Evolutionary conservation across 352 stramenopile genomes (phyloP), one percentile per base, ranked within the genome.

Genomic region (Pythium graminicola): DNA sequence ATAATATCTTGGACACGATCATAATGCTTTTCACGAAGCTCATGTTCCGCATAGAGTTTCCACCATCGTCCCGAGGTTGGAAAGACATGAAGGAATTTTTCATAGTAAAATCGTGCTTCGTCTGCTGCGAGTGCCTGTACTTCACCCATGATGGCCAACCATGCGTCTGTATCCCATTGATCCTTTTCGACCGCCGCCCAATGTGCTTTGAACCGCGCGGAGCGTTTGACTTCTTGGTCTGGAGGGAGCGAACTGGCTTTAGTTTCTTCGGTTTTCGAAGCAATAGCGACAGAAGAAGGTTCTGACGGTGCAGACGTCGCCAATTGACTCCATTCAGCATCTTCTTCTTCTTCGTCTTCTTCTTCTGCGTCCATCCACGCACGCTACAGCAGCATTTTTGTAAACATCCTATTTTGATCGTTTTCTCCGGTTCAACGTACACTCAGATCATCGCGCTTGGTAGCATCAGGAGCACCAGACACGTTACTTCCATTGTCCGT

Each of bases 1-100:
- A 95, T 89, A 60, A 95, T 89, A 49, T 84, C 78, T 51, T 91
- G 84, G 19, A 93, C 84, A 47, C 81, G 81, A 43, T 92, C 78
- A 45, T 91, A 91, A 39, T 95, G 64, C 51, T 92, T 89, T 45
- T 91, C 82, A 14, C 75, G 71, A 38, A 93, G 57, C 55, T 95
- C 84, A 54, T 95, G 84, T 60, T 93, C 84, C 2, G 84, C 81
- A 31, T 84, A 92, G 29, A 89, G 67, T 44, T 89, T 91, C 84
- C 84, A 95, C 81, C 82, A 93, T 35, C 77, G 79, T 3, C 82
- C 84, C 19, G 81, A 86, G 9, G 83, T 89, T 4, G 83, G 77
- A 53, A 79, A 94, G 26, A 70, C 66, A 33, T 52, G 50, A 4
- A 94, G 45, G 48, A 94, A 94, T 13, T 67, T 56, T n/a, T 90